These are phyloP conservation scores for Pichia sp. DNA, from an alignment of 1,139 yeast genomes.

Conservation along the genomic window DNA sequence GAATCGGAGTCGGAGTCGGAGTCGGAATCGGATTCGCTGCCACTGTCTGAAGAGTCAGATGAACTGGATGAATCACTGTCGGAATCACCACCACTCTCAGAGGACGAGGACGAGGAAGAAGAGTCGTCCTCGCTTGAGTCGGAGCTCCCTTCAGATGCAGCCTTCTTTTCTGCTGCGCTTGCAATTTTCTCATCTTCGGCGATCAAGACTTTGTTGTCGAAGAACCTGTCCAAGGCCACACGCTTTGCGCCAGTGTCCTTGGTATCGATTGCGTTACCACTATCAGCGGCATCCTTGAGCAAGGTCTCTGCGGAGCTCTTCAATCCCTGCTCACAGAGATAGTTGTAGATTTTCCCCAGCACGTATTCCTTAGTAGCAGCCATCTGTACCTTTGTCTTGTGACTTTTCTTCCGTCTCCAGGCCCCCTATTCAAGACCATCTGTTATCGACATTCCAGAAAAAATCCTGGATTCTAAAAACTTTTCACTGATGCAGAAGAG, in stretches of 20 bases:
- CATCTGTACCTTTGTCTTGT: conserved; percentile 2
- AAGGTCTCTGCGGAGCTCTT: conserved; percentile 10
- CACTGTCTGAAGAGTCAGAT: conserved; percentile 7
- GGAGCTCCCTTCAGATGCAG: not conserved
- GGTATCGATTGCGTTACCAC: conserved; percentile 5
- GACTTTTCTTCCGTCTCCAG: not conserved
- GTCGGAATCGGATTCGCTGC: not conserved
- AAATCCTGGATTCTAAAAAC: not conserved
- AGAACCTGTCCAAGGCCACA: conserved; percentile 6
- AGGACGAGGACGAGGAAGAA: conserved; percentile 4
- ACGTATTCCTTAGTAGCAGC: conserved; percentile 9
- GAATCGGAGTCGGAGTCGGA: conserved; percentile 23
- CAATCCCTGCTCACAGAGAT: conserved; percentile 5
- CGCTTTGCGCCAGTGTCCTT: not conserved
- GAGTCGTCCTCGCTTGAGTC: conserved; percentile 1
- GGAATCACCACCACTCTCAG: not conserved
- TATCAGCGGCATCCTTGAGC: conserved; percentile 6
- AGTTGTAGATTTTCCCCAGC: conserved; percentile 7
- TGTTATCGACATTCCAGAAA: not conserved
- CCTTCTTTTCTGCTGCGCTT: conserved; percentile 4
- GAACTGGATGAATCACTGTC: conserved; percentile 8
- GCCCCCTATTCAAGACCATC: not conserved
- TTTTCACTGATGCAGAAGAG: not conserved
- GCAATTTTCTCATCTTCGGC: not conserved
- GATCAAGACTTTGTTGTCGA: conserved; percentile 5